These are phyloP conservation scores for Nothophytophthora sp. DNA, from an alignment of 352 stramenopile genomes.

Conservation along the genomic window DNA sequence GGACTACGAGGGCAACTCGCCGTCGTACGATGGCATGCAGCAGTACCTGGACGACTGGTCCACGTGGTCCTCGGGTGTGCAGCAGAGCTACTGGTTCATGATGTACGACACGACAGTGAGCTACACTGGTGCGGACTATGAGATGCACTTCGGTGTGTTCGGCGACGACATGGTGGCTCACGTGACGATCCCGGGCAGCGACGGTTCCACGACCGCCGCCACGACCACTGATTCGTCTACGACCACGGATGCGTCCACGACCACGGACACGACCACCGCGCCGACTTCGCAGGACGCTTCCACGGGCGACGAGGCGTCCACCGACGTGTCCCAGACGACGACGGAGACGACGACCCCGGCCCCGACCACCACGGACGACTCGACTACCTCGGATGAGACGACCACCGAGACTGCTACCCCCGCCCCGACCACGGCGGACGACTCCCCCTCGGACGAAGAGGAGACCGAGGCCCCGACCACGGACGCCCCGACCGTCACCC, in stretches of 20 bases:
- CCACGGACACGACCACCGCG: constrained; percentile 1
- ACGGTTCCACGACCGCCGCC: constrained; percentile 12
- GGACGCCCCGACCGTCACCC: constrained; percentile 18
- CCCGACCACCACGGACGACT: constrained; percentile 16
- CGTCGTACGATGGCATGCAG: constrained; percentile 40
- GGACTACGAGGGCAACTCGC: constrained; percentile 33
- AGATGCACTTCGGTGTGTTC: constrained; percentile 62
- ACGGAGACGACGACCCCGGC: constrained; percentile 13
- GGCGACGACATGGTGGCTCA: constrained; percentile 33
- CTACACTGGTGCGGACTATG: constrained; percentile 48
- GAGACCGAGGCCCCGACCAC: constrained; percentile 5
- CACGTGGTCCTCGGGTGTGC: constrained; percentile 30
- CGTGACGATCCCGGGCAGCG: constrained; percentile 32
- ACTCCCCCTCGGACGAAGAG: constrained; percentile 11
- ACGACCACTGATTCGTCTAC: constrained; percentile 5
- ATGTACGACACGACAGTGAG: constrained; percentile 60
- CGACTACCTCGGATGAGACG: constrained; percentile 5
- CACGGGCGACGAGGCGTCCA: neutral
- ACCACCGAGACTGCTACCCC: constrained; percentile 13
- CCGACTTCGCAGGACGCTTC: neutral
- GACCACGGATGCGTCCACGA: constrained; percentile 15
- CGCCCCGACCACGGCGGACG: constrained; percentile 10
- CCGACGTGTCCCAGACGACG: constrained; percentile 1
- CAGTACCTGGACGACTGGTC: constrained; percentile 48
- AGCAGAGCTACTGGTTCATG: constrained; percentile 62